Evolutionary conservation across 1,284 basidiomycete genomes (phyloP).

Genomic region (Cystobasidiaceae sp.): DNA sequence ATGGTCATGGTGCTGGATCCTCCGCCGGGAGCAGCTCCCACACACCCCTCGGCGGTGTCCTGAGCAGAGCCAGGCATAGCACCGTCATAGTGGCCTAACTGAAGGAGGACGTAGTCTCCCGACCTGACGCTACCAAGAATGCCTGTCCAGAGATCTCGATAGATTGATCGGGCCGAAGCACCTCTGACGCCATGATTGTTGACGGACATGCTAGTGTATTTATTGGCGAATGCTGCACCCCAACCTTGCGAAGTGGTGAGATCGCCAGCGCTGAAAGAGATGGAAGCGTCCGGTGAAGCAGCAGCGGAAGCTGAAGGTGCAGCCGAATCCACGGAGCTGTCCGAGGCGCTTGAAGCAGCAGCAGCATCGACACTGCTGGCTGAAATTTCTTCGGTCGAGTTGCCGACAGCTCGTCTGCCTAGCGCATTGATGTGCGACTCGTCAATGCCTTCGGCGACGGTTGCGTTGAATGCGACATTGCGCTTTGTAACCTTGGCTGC

Average conservation of each 20-base stretch:
- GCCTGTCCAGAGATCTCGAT: constrained; percentile 11
- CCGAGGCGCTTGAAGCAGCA: not conserved
- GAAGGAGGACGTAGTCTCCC: constrained; percentile 18
- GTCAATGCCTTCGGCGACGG: constrained; percentile 5
- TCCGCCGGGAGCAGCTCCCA: constrained; percentile 1
- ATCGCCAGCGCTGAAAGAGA: constrained; percentile 13
- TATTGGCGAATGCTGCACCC: constrained; percentile 28
- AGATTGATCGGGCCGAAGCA: constrained; percentile 11
- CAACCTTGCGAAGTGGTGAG: constrained; percentile 25
- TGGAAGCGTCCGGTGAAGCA: not conserved
- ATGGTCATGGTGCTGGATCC: constrained; percentile 4
- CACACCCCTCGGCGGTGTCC: constrained; percentile 22
- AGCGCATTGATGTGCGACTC: constrained; percentile 8
- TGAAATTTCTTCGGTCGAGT: not conserved
- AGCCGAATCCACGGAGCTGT: not conserved
- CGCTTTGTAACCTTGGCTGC: not conserved
- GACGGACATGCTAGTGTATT: constrained; percentile 28
- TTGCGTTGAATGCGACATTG: constrained; percentile 5
- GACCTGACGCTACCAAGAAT: constrained; percentile 17
- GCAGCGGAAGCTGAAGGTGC: not conserved
- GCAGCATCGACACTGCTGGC: not conserved
- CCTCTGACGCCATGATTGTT: constrained; percentile 23
- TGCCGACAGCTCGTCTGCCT: constrained; percentile 4
- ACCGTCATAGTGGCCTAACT: constrained; percentile 22
- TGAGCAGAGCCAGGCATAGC: not conserved